Evolutionary conservation across 441 rosid genomes (phyloP).

Genomic region (Pelargonium australe): DNA sequence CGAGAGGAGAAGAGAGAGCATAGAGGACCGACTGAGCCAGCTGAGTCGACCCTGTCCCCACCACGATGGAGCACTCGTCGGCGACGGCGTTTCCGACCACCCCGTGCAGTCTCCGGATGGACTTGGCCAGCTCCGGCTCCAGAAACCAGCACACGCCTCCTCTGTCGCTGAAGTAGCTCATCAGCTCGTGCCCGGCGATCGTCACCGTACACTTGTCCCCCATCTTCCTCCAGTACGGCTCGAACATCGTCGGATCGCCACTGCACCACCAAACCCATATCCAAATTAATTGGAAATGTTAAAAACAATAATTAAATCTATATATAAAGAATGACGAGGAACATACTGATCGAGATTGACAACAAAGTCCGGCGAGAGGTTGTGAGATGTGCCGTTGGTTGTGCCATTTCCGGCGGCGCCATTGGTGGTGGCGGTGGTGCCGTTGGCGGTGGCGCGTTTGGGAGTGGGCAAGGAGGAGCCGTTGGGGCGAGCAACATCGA

Average conservation of each 20-base stretch:
- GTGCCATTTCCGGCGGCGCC: constrained; percentile 5
- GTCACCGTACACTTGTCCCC: constrained; percentile 57
- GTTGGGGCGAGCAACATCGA: constrained; percentile 3
- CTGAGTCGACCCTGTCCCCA: constrained; percentile 85
- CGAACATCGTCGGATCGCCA: constrained; percentile 77
- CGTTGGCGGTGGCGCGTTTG: not conserved
- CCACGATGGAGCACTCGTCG: constrained; percentile 49
- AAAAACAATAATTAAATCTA: too few relatives aligned
- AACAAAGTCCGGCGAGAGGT: constrained; percentile 20
- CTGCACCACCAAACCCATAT: constrained; percentile 25
- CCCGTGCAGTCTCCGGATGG: constrained; percentile 54
- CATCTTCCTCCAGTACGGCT: constrained; percentile 52
- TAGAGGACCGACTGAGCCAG: constrained; percentile 62
- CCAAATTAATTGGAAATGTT: too few relatives aligned
- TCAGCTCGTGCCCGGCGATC: constrained; percentile 53
- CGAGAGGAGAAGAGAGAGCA: constrained; percentile 46
- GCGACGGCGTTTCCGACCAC: constrained; percentile 59
- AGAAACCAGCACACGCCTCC: constrained; percentile 65
- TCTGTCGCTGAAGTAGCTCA: constrained; percentile 75
- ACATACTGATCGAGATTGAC: constrained; percentile 47
- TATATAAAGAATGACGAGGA: not conserved
- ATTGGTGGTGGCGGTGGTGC: not conserved
- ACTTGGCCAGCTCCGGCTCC: constrained; percentile 47
- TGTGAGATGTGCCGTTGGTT: constrained; percentile 5
- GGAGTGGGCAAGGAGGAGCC: constrained; percentile 1